Evolutionary conservation across 2,329 filamentous ascomycete species (phyloP), one percentile per base, ranked within the genome.

Genomic region (Cordyceps tenuipes): DNA sequence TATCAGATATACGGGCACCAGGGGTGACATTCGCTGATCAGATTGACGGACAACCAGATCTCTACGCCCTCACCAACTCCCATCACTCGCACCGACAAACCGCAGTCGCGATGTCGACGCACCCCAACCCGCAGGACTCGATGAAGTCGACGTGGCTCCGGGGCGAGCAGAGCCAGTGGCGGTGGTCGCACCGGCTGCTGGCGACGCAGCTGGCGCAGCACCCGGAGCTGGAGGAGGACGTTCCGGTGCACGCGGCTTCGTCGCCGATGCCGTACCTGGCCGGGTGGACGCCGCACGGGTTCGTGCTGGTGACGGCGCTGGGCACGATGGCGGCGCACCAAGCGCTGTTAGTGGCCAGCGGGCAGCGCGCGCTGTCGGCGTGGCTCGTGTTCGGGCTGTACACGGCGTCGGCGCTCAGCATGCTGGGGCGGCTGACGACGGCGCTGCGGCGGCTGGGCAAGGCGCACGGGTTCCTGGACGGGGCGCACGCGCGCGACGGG

Each of bases 401-500:
- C 63, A 68, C 64, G 15, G n/a, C 68, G 2, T 65, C 67, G 7
- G 73, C 74, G 63, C 74, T 73, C 39, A 46, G 66, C 10, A 73
- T 72, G 43, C 70, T 69, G 8, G 70, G 75, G 47, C 71, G 71
- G 57, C 68, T 75, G 51, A 62, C 75, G 4, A 68, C 71, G 31
- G 66, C 68, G 8, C 66, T 76, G 19, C 70, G 73, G 7, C 66
- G 67, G 8, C 63, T 76, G 1, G 73, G 73, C 2, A 72, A 75
- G 31, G 54, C 60, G 1, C 66, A 71, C 34, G 74, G 74, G 3
- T 76, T 72, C 56, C 67, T 76, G 3, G 74, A 76, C 60, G 74
- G 74, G 6, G 69, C 70, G 47, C 74, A 76, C 62, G 69, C 68
- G 29, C 71, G 74, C 39, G 74, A 76, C 58, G 69, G 71, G 4